Conservation (phyloP, 305 asterid species). For the Caryopteris hybrid region DNA sequence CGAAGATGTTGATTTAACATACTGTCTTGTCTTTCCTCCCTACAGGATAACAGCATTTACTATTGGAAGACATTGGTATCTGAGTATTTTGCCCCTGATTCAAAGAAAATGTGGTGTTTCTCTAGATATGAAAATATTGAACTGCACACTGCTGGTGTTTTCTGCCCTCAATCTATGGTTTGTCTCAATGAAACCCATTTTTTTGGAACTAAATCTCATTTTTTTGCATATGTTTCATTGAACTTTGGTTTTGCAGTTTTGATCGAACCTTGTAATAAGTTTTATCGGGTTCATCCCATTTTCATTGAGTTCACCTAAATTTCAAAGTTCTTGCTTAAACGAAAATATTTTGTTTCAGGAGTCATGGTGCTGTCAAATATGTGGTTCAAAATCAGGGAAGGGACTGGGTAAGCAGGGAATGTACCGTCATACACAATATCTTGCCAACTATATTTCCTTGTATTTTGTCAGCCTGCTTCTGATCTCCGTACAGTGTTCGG, state of each 20-base stretch:
- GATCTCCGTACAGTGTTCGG: background rate
- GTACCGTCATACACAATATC: background rate
- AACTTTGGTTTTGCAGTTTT: background rate
- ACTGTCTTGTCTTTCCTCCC: background rate
- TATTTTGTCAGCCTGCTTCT: background rate
- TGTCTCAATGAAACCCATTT: slow-evolving; percentile 18
- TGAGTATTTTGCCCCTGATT: slow-evolving; percentile 51
- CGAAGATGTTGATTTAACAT: background rate
- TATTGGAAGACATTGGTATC: slow-evolving; percentile 58
- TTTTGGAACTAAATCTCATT: background rate
- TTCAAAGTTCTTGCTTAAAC: background rate
- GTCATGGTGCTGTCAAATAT: slow-evolving; percentile 48
- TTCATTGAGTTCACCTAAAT: background rate
- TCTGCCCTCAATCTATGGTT: slow-evolving; percentile 43
- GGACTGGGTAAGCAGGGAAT: slow-evolving; percentile 55
- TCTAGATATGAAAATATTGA: slow-evolving; percentile 40
- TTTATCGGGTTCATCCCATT: background rate
- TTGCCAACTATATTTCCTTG: background rate
- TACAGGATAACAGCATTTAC: slow-evolving; percentile 44
- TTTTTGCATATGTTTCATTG: background rate
- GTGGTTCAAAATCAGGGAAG: slow-evolving; percentile 50
- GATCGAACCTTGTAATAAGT: background rate
- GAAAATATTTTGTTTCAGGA: slow-evolving; percentile 34
- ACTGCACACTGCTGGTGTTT: slow-evolving; percentile 31
- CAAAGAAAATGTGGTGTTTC: slow-evolving; percentile 67